These are phyloP conservation scores for Coelastrella sp. DNA, from an alignment of 139 green algal species.

Conservation along the genomic window DNA sequence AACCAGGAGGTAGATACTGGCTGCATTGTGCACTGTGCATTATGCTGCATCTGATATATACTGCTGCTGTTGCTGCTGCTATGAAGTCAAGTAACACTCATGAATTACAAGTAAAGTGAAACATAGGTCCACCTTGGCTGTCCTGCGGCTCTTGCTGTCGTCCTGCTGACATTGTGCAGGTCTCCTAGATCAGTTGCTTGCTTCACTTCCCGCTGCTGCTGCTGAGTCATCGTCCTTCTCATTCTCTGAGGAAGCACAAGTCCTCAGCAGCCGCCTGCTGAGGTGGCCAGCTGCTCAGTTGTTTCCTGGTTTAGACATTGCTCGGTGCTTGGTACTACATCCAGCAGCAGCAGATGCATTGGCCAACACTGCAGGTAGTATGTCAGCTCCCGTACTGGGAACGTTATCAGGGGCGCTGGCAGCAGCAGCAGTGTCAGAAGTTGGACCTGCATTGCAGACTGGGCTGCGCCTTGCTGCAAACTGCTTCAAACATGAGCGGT, in stretches of 20 bases:
- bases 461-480: conserved; percentile 75
- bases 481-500: conserved; percentile 54
- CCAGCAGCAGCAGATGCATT: conserved; percentile 51
- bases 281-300: conserved; percentile 72
- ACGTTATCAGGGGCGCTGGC: conserved; percentile 54
- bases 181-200: conserved; percentile 62
- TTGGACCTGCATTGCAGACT: conserved; percentile 67
- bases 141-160: conserved; percentile 17
- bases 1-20: conserved; percentile 50
- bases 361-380: conserved; percentile 26
- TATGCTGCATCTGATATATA: too few relatives aligned
- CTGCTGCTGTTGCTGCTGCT: too few relatives aligned
- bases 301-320: conserved; percentile 84
- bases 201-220: conserved; percentile 52
- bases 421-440: conserved; percentile 47
- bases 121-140: too few relatives aligned
- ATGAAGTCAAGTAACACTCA: too few relatives aligned
- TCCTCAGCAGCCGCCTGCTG: conserved; percentile 67
- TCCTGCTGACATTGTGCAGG: conserved; percentile 13
- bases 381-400: conserved; percentile 31
- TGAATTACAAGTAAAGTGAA: too few relatives aligned
- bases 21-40: too few relatives aligned
- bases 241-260: conserved; percentile 34
- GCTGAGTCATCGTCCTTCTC: neutral
- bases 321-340: conserved; percentile 69